Conservation (phyloP, 108 stramenopile species). For the Skeletonema tropicum region DNA sequence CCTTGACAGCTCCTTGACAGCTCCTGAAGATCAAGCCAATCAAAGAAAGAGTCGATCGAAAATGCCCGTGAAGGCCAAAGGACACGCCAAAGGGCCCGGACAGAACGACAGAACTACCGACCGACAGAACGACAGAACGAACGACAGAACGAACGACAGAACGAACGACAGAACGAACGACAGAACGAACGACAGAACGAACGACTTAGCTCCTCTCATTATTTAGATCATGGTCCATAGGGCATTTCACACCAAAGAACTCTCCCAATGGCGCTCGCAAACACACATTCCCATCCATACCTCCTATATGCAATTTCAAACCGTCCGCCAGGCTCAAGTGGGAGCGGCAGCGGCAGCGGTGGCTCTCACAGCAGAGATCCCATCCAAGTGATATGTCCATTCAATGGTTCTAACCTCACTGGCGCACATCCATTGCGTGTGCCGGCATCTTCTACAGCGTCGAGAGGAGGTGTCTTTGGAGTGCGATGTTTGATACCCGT, state of each 20-base stretch:
- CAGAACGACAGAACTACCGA: no score
- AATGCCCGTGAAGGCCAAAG: no score
- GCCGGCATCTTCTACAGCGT: slow-evolving; percentile 5
- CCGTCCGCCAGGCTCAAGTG: slow-evolving; percentile 27
- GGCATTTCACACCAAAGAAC: neutral
- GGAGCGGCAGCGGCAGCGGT: slow-evolving; percentile 5
- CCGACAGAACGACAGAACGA: no score
- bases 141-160: no score
- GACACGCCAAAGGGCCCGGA: no score
- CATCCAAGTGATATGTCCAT: slow-evolving; percentile 43
- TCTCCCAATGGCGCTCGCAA: slow-evolving; percentile 4
- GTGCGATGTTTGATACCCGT: slow-evolving; percentile 31
- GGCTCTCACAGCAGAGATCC: slow-evolving; percentile 31
- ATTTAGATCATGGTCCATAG: no score
- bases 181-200: no score
- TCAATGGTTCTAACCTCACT: slow-evolving; percentile 46
- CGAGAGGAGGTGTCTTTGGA: slow-evolving; percentile 17
- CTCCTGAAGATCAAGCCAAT: no score
- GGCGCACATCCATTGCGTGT: slow-evolving; percentile 22
- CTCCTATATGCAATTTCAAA: slow-evolving; percentile 31
- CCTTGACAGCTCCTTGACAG: no score
- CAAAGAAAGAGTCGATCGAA: no score
- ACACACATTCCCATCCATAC: slow-evolving; percentile 21
- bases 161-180: no score
- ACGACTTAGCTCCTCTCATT: no score